phyloP scores from a whole-genome alignment of 2,329 filamentous ascomycete genomes.

The Xylariaceae sp. region DNA sequence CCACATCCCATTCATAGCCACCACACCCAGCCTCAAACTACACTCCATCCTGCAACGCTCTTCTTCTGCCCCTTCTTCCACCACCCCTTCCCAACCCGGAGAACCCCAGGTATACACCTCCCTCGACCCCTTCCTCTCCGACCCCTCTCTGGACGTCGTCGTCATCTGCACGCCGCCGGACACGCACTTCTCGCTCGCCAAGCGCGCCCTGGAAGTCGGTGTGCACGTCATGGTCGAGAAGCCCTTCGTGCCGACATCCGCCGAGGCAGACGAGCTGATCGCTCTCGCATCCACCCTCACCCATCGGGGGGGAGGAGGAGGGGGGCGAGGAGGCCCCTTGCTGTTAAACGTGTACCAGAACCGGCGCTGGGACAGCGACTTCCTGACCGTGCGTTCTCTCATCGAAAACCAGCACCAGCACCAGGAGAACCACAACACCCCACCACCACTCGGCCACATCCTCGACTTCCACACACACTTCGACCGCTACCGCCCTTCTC shows the following conservation, averaged over 20 bases:
- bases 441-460: slow-evolving; percentile 64
- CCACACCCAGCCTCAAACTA: slow-evolving; percentile 59
- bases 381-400: slow-evolving; percentile 62
- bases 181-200: slow-evolving; percentile 62
- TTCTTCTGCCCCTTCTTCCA: slow-evolving; percentile 59
- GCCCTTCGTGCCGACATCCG: slow-evolving; percentile 68
- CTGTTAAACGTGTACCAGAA: slow-evolving; percentile 73
- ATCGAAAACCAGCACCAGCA: slow-evolving; percentile 48
- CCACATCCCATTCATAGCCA: slow-evolving; percentile 72
- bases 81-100: slow-evolving; percentile 60
- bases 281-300: slow-evolving; percentile 40
- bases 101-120: slow-evolving; percentile 61
- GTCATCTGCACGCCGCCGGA: slow-evolving; percentile 67
- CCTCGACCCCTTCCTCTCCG: slow-evolving; percentile 57
- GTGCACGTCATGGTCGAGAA: slow-evolving; percentile 82
- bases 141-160: slow-evolving; percentile 62
- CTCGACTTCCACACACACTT: slow-evolving; percentile 78
- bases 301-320: too few species aligned
- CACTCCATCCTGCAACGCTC: slow-evolving; percentile 72
- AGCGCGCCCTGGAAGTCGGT: slow-evolving; percentile 59
- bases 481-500: slow-evolving; percentile 60
- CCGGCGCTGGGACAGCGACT: slow-evolving; percentile 73
- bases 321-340: slow-evolving; percentile 42
- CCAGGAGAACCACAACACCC: too few species aligned
- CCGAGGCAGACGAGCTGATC: slow-evolving; percentile 61